phyloP scores from a whole-genome alignment of 2,329 filamentous ascomycete species.

The Kalmusia sp. region DNA sequence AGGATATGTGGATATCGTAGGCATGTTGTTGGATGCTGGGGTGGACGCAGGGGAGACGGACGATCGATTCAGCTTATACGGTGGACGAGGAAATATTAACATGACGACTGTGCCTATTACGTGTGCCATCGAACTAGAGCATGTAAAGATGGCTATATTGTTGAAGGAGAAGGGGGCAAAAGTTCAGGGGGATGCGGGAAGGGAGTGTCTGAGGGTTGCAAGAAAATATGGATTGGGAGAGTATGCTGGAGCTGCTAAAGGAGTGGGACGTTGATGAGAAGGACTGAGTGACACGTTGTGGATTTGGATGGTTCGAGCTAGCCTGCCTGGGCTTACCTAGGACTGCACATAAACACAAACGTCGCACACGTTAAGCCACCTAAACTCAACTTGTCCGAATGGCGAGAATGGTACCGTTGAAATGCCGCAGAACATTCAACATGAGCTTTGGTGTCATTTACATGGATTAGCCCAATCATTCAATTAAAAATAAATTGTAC shows the following conservation, averaged over 20 bases:
- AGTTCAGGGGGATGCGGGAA: background rate
- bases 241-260: background rate
- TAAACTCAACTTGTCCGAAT: no score
- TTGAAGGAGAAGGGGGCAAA: background rate
- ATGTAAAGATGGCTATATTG: background rate
- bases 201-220: background rate
- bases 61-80: background rate
- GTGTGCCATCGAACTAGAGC: background rate
- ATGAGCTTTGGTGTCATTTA: no score
- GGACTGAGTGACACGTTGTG: background rate
- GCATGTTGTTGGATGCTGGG: background rate
- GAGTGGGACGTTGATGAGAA: background rate
- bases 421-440: no score
- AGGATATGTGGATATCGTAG: constrained; percentile 1
- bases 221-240: background rate
- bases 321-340: no score
- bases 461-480: no score
- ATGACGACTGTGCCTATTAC: background rate
- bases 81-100: background rate
- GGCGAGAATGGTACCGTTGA: no score
- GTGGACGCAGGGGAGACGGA: background rate
- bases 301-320: background rate
- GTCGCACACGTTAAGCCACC: no score
- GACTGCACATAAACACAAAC: no score
- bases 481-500: no score